Base-by-base conservation (phyloP, 768 basidiomycete species). In the Leccinum imitatum region DNA sequence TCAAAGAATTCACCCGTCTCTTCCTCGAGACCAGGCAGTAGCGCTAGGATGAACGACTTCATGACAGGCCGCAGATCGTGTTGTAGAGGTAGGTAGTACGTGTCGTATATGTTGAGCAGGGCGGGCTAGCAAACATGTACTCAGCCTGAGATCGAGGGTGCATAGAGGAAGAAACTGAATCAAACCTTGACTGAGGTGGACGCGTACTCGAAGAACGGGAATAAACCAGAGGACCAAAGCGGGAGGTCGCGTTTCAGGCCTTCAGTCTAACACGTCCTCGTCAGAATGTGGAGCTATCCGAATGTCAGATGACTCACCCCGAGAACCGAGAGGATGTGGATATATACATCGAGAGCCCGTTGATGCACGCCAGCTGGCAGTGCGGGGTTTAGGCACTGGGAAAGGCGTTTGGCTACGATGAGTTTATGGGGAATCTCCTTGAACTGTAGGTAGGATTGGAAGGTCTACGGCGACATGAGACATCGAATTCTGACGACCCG, bases 181-280 rank as follows among this genome's bases (percentile, higher is more conserved):
- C 72, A 52, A 27, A 91, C 93, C 82, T 93, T 93, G 59, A 98
- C 95, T 19, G 95, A 95, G n/a, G 95, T 98, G n/a, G 96, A 90
- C 10, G 97, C 94, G 73, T 94, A 98, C 76, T 98, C 94, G 68
- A 98, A 98, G 84, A 98, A 98, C 0, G 97, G 97, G 72, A 99
- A 98, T 6, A 99, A 75, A 7, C 97, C 97, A 4, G 94, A 89
- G 0, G 93, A 94, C 97, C 97, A 99, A 19, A 98, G 79, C 4
- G 90, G 81, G 3, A 99, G 80, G 75, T 99, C 97, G 47, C 85
- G 82, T 63, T 84, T 84, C 47, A 99, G 73, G 10, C 96, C 95
- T 67, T 95, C 96, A 2, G 85, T 82, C 95, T 97, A 64, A 4
- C 27, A 58, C 21, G 21, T 19, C 9, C 13, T 48, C 23, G 48